Evolutionary conservation across 2,329 filamentous ascomycete species (phyloP).

Genomic region (Fusarium scirpi): DNA sequence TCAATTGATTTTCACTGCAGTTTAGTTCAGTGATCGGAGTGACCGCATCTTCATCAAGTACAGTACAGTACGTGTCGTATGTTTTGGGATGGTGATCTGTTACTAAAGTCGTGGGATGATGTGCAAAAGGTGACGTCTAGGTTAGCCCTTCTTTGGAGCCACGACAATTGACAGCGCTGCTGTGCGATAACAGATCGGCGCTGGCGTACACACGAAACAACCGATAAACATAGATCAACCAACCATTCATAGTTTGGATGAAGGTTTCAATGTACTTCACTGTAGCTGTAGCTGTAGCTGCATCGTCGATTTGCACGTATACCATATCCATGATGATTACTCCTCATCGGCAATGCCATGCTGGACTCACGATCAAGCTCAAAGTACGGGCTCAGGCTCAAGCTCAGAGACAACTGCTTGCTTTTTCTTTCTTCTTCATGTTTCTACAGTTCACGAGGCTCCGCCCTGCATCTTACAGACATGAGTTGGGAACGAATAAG

Average conservation of each 20-base stretch:
- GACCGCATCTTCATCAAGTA: neutral
- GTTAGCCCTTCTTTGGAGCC: constrained; percentile 28
- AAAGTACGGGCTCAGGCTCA: constrained; percentile 23
- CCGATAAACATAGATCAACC: constrained; percentile 7
- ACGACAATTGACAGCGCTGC: constrained; percentile 30
- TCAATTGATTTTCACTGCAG: neutral
- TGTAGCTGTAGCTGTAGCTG: neutral
- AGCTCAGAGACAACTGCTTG: constrained; percentile 20
- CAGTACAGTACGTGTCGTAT: constrained; percentile 1
- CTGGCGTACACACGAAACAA: constrained; percentile 36
- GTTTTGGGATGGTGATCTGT: constrained; percentile 28
- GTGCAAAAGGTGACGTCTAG: constrained; percentile 29
- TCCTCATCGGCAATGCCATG: neutral
- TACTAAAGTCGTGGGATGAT: constrained; percentile 25
- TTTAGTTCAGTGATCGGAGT: neutral
- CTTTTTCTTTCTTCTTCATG: constrained; percentile 11
- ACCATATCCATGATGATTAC: neutral
- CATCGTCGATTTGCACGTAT: neutral
- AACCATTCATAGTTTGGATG: neutral
- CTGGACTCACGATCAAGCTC: constrained; percentile 1
- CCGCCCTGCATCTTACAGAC: constrained; percentile 25
- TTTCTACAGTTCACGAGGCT: constrained; percentile 1
- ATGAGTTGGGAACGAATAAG: constrained; percentile 9
- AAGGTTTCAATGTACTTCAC: neutral
- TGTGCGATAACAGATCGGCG: constrained; percentile 30